phyloP scores from a whole-genome alignment of 2,329 filamentous ascomycete species.

The Trichophaea hybrida region DNA sequence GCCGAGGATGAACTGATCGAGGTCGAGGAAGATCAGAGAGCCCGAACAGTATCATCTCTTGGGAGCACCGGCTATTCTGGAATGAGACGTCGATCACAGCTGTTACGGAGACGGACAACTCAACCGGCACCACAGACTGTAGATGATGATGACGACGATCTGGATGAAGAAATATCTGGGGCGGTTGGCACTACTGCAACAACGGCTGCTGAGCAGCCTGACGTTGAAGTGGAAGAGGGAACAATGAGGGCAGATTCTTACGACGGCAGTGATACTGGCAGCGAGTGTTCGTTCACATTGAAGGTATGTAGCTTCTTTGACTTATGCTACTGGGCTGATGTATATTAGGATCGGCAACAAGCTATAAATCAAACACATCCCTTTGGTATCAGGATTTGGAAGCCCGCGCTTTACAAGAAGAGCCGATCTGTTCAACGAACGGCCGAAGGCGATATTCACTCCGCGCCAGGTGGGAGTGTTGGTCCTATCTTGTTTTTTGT shows the following conservation, averaged over 20 bases:
- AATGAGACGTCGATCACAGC: conserved; percentile 23
- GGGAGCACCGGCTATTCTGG: conserved; percentile 23
- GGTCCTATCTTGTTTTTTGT: conserved; percentile 73
- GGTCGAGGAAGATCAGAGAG: conserved; percentile 36
- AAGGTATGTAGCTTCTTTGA: conserved; percentile 31
- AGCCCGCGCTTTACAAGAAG: conserved; percentile 96
- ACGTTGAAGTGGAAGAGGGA: conserved; percentile 36
- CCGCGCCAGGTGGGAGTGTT: conserved; percentile 74
- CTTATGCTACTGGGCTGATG: not conserved
- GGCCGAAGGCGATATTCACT: conserved; percentile 94
- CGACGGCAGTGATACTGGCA: conserved; percentile 80
- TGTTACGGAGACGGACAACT: conserved; percentile 16
- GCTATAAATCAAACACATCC: conserved; percentile 98
- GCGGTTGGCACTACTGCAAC: not conserved
- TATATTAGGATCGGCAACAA: conserved; percentile 64
- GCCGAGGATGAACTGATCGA: conserved; percentile 51
- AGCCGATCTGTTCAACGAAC: conserved; percentile 89
- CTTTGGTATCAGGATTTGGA: conserved; percentile 98
- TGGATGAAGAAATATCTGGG: not conserved
- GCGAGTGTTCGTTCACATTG: conserved; percentile 59
- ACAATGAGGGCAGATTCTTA: conserved; percentile 51
- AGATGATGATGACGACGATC: conserved; percentile 23
- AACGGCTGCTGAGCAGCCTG: conserved; percentile 27
- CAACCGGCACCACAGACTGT: conserved; percentile 19
- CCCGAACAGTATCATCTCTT: conserved; percentile 28